A percentile compares a stretch with the other conserved stretches of the same genome.
Evolutionary conservation across 2,329 filamentous ascomycete species (phyloP).

Genomic region (Sarocladium kiliense): DNA sequence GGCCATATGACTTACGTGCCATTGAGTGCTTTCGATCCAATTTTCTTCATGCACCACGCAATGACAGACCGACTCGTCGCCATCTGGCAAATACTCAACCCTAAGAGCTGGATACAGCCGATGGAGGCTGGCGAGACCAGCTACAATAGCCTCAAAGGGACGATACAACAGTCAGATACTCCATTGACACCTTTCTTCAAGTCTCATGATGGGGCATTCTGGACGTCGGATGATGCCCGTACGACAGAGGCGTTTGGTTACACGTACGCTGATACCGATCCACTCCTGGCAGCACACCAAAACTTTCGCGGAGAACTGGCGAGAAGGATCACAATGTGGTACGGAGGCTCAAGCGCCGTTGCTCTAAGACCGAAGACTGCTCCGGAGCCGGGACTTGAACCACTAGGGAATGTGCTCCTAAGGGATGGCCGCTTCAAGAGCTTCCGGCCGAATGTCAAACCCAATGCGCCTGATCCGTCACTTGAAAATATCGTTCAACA

Average conservation of each 20-base stretch:
- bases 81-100: conserved; percentile 73
- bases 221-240: conserved; percentile 60
- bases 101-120: conserved; percentile 59
- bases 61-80: conserved; percentile 72
- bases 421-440: conserved; percentile 5
- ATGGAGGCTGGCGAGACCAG: conserved; percentile 50
- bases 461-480: conserved; percentile 18
- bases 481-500: conserved; percentile 28
- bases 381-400: neutral
- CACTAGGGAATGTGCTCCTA: neutral
- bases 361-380: conserved; percentile 10
- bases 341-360: conserved; percentile 26
- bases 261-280: conserved; percentile 60
- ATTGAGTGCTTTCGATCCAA: conserved; percentile 72
- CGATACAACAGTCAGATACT: conserved; percentile 49
- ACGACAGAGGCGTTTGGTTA: conserved; percentile 63
- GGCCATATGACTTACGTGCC: conserved; percentile 68
- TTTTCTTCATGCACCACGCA: conserved; percentile 73
- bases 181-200: conserved; percentile 64
- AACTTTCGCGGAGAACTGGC: conserved; percentile 27
- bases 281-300: conserved; percentile 17
- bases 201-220: conserved; percentile 53
- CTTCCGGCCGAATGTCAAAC: conserved; percentile 21
- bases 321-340: conserved; percentile 47
- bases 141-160: conserved; percentile 53